Conservation (phyloP, 345 rosid species). For the Hibiscus trionum region DNA sequence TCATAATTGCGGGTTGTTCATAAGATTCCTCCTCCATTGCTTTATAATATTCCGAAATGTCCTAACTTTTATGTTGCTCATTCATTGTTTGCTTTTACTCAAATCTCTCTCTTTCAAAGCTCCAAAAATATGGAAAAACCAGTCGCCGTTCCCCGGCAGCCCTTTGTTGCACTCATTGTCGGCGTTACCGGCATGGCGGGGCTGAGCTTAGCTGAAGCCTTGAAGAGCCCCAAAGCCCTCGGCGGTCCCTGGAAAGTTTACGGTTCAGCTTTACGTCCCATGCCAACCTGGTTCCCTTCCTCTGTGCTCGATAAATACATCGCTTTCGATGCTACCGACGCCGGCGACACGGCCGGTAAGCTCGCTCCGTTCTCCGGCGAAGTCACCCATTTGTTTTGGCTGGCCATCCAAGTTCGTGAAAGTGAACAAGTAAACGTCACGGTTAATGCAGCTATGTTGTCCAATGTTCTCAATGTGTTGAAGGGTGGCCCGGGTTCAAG, state of each 20-base stretch:
- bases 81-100: too few relatives aligned
- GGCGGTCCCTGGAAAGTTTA: slow-evolving; percentile 31
- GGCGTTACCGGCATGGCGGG: slow-evolving; percentile 42
- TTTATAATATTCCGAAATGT: too few relatives aligned
- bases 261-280: slow-evolving; percentile 21
- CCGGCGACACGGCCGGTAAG: neutral
- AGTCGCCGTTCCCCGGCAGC: neutral
- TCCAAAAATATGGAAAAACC: neutral
- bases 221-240: slow-evolving; percentile 18
- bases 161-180: neutral
- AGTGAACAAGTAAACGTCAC: slow-evolving; percentile 17
- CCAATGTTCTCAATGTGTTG: slow-evolving; percentile 21
- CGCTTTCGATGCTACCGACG: slow-evolving; percentile 16
- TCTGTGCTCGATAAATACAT: slow-evolving; percentile 9
- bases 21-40: too few relatives aligned
- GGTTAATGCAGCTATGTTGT: slow-evolving; percentile 18
- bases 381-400: slow-evolving; percentile 35
- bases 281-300: slow-evolving; percentile 33
- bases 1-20: too few relatives aligned
- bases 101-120: neutral
- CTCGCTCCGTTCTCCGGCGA: slow-evolving; percentile 13
- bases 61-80: too few relatives aligned
- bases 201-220: slow-evolving; percentile 27
- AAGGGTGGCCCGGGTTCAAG: neutral
- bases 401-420: slow-evolving; percentile 19